Conservation (phyloP, 1,284 basidiomycete genomes). For the Ceratobasidium papillatum region DNA sequence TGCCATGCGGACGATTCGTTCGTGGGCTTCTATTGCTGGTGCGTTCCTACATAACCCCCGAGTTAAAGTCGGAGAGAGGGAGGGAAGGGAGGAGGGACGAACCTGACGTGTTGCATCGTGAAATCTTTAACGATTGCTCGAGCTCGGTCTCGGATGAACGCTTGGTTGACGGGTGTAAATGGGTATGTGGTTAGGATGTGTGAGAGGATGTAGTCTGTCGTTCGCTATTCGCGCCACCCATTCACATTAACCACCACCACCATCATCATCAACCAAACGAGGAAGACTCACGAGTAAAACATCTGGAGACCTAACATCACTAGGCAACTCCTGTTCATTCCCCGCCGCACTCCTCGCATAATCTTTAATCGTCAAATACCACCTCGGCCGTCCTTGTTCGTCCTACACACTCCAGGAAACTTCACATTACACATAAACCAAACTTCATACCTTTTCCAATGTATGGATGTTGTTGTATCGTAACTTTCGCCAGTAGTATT, state of each 20-base stretch:
- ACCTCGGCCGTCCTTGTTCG: conserved; percentile 23
- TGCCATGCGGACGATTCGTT: conserved; percentile 40
- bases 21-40: conserved; percentile 31
- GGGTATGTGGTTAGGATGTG: conserved; percentile 30
- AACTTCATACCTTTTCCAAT: conserved; percentile 26
- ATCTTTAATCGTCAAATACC: conserved; percentile 37
- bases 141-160: conserved; percentile 35
- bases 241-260: not conserved
- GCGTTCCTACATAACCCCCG: conserved; percentile 2
- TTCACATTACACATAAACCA: not conserved
- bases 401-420: conserved; percentile 19
- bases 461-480: conserved; percentile 37
- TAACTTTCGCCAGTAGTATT: conserved; percentile 36
- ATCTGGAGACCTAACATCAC: conserved; percentile 31
- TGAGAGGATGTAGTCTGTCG: conserved; percentile 31
- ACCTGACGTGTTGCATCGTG: conserved; percentile 39
- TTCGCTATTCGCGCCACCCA: conserved; percentile 16
- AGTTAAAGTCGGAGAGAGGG: not conserved
- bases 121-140: conserved; percentile 37
- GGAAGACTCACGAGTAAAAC: conserved; percentile 17
- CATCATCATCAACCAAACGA: not conserved
- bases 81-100: not conserved
- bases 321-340: conserved; percentile 34
- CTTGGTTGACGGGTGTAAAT: conserved; percentile 34
- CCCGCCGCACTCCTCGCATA: conserved; percentile 33